Evolutionary conservation across 2,329 filamentous ascomycete species (phyloP), one percentile per base, ranked within the genome.

Genomic region (Pezicula carpinea): DNA sequence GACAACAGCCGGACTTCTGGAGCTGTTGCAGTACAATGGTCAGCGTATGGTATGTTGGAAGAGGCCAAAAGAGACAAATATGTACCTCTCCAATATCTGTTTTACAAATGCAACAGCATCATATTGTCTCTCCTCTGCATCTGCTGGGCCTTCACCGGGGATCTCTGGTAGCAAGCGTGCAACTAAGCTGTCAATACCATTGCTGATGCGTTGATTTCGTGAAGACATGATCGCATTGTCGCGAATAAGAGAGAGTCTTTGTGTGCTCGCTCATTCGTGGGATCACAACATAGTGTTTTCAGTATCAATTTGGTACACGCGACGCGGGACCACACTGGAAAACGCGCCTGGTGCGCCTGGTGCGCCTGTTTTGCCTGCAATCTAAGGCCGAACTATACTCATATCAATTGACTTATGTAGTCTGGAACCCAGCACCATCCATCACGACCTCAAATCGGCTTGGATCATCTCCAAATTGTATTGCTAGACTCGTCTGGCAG

Each of bases 171-270:
- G 74, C 49, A 92, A 73, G 62, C 86, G 84, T 59, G 83, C 75
- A 63, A 95, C 82, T 63, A 95, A 76, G 67, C 85, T 84, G 64
- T 87, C 81, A 64, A 95, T 82, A 64, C 87, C 89, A 66, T 82
- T 83, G 64, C 85, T 81, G 68, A 95, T 80, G 71, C 88, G 87
- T 66, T 81, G 72, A 54, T 68, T 55, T 50, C 57, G 52, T 43
- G 59, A 58, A 51, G 61, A 62, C 61, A 64, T 64, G 36, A 43
- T 62, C 47, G 57, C 60, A 63, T 64, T 44, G 48, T 58, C 54
- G 53, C 55, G 47, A 52, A 47, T 38, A 23, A 10, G 40, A 21
- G 14, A 15, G 7, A 15, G 21, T 17, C 7, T 44, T 35, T 18
- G 18, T 22, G 7, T 14, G 19, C 11, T 15, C 26, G 19, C 7